These are phyloP conservation scores for Hyphodiscus hymeniophilus DNA, from an alignment of 495 filamentous ascomycete genomes.

Conservation along the genomic window DNA sequence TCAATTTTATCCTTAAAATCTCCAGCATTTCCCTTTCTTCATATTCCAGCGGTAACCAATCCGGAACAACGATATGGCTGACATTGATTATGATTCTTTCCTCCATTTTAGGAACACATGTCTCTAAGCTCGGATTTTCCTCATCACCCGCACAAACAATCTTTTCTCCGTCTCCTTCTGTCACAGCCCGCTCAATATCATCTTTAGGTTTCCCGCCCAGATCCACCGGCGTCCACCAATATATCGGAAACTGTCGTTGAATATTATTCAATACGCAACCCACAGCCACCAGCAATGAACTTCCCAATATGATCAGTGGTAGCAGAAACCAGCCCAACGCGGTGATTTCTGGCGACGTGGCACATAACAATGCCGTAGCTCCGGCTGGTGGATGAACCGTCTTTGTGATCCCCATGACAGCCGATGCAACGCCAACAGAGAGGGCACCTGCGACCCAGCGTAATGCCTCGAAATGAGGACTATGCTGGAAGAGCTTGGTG, in stretches of 20 bases:
- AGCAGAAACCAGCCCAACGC: conserved; percentile 68
- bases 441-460: conserved; percentile 64
- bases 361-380: conserved; percentile 75
- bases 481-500: conserved; percentile 64
- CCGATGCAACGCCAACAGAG: conserved; percentile 58
- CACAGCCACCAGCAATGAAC: conserved; percentile 53
- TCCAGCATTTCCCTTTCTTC: conserved; percentile 37
- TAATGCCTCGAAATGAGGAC: conserved; percentile 41
- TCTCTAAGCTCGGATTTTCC: not conserved
- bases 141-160: too few relatives aligned
- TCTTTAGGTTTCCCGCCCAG: not conserved
- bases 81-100: conserved; percentile 25
- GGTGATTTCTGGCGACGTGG: conserved; percentile 46
- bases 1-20: conserved; percentile 28
- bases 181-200: conserved; percentile 6
- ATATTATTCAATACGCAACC: conserved; percentile 72
- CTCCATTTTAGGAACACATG: not conserved
- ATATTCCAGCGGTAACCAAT: conserved; percentile 27
- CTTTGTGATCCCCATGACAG: conserved; percentile 66
- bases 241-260: conserved; percentile 65
- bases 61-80: conserved; percentile 27
- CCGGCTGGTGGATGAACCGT: conserved; percentile 85
- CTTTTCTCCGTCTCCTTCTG: not conserved
- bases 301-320: conserved; percentile 57
- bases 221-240: conserved; percentile 56